These are phyloP conservation scores for Scytalidium lignicola DNA, from an alignment of 2,329 filamentous ascomycete species.

Conservation along the genomic window DNA sequence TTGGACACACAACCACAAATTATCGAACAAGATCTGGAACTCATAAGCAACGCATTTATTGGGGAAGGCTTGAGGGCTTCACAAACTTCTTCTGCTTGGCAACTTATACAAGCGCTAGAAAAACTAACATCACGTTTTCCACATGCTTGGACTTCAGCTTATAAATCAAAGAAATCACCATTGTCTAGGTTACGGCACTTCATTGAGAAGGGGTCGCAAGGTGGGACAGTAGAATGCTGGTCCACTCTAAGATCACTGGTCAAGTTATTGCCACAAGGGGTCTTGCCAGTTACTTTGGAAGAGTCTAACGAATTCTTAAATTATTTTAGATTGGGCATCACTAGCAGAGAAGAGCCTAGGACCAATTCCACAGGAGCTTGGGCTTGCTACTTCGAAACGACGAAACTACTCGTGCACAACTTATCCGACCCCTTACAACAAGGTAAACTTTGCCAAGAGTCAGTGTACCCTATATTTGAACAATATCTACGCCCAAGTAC, in stretches of 20 bases:
- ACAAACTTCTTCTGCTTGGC: constrained; percentile 69
- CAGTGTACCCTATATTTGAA: constrained; percentile 49
- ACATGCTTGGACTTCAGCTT: constrained; percentile 65
- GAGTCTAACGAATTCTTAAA: constrained; percentile 57
- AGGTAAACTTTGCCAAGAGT: constrained; percentile 39
- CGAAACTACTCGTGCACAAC: constrained; percentile 46
- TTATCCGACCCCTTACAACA: constrained; percentile 42
- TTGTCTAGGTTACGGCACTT: constrained; percentile 61
- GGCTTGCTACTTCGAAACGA: constrained; percentile 65
- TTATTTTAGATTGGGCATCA: constrained; percentile 66
- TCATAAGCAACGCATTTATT: constrained; percentile 57
- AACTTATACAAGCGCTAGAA: constrained; percentile 63
- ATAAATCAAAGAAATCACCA: constrained; percentile 49
- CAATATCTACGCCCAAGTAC: constrained; percentile 40
- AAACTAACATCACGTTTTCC: constrained; percentile 61
- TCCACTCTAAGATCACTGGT: constrained; percentile 59
- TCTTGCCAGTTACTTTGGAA: constrained; percentile 49
- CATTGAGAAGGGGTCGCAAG: constrained; percentile 78
- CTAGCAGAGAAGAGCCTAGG: constrained; percentile 67
- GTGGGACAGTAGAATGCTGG: constrained; percentile 72
- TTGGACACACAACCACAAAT: constrained; percentile 42
- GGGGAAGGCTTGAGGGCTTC: constrained; percentile 66
- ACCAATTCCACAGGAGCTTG: constrained; percentile 66
- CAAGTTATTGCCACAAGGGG: constrained; percentile 44
- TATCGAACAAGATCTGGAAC: constrained; percentile 43